Evolutionary conservation across 2,329 filamentous ascomycete species (phyloP).

Genomic region (Lasiodiplodia gonubiensis): DNA sequence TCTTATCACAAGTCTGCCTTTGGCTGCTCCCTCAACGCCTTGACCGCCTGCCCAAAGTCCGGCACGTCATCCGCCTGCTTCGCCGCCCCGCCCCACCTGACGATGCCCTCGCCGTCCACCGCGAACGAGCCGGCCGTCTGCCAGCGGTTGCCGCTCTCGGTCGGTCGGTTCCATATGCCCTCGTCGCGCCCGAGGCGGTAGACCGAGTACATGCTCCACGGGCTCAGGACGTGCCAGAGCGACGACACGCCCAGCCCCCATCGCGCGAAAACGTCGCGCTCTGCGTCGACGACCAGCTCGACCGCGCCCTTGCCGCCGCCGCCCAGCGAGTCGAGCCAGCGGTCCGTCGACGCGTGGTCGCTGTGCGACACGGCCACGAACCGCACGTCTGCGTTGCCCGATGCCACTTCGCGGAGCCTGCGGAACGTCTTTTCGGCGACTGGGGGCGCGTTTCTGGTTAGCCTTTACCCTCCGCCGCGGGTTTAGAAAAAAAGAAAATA

Average conservation of each 20-base stretch:
- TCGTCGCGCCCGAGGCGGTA: constrained; percentile 65
- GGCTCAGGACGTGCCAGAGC: constrained; percentile 68
- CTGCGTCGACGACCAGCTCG: constrained; percentile 64
- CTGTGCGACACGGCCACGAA: constrained; percentile 47
- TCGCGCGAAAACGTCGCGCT: constrained; percentile 64
- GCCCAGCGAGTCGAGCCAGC: constrained; percentile 40
- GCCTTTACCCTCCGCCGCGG: not conserved
- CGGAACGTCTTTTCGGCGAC: constrained; percentile 70
- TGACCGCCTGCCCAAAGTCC: constrained; percentile 58
- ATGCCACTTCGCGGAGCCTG: constrained; percentile 39
- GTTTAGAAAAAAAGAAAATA: not conserved
- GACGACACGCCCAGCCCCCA: constrained; percentile 70
- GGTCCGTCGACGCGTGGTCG: constrained; percentile 39
- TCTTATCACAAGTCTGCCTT: not conserved
- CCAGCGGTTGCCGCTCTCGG: constrained; percentile 71
- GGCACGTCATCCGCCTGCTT: constrained; percentile 59
- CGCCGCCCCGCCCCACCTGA: constrained; percentile 60
- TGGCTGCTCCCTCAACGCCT: constrained; percentile 29
- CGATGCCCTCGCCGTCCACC: constrained; percentile 58
- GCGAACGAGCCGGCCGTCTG: constrained; percentile 71
- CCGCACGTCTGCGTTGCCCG: constrained; percentile 36
- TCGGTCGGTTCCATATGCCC: constrained; percentile 69
- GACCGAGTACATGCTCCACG: constrained; percentile 62
- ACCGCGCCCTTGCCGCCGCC: constrained; percentile 63
- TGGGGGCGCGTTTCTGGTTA: constrained; percentile 37